A percentile compares a stretch with the other conserved stretches of the same genome.
phyloP scores from a whole-genome alignment of 192 early-diverging fungal genomes.

The Dissophora globulifera region DNA sequence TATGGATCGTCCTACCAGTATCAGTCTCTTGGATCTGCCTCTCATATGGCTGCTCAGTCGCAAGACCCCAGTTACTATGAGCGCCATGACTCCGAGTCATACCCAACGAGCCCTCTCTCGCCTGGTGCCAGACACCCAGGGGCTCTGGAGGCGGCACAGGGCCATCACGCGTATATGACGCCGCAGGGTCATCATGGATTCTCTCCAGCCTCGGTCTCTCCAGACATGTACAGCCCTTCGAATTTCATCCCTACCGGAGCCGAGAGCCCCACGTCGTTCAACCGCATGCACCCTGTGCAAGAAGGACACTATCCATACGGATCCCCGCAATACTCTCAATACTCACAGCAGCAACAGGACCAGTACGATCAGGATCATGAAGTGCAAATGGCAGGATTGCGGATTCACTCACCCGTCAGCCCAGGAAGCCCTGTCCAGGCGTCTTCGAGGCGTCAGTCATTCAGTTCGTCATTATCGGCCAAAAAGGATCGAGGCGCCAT shows the following conservation, averaged over 20 bases:
- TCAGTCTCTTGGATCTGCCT: slow-evolving; percentile 42
- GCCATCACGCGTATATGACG: slow-evolving; percentile 17
- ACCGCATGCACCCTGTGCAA: slow-evolving; percentile 2
- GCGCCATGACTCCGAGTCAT: slow-evolving; percentile 29
- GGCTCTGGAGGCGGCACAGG: slow-evolving; percentile 11
- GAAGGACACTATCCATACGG: slow-evolving; percentile 31
- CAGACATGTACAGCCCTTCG: slow-evolving; percentile 42
- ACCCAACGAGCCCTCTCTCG: slow-evolving; percentile 40
- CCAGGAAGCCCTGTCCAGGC: slow-evolving; percentile 13
- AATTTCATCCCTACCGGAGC: slow-evolving; percentile 20
- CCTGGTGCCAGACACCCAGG: slow-evolving; percentile 18
- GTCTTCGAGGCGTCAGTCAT: slow-evolving; percentile 33
- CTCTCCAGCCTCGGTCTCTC: slow-evolving; percentile 33
- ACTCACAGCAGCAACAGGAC: slow-evolving; percentile 24
- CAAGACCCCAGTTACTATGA: slow-evolving; percentile 25
- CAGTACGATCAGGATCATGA: slow-evolving; percentile 40
- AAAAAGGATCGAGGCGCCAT: slow-evolving; percentile 27
- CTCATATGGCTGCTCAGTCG: slow-evolving; percentile 37
- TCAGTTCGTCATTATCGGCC: slow-evolving; percentile 31
- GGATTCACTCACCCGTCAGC: slow-evolving; percentile 42
- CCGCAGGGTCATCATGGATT: slow-evolving; percentile 46
- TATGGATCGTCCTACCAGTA: slow-evolving; percentile 47
- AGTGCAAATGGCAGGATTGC: slow-evolving; percentile 31
- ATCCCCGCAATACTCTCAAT: slow-evolving; percentile 32
- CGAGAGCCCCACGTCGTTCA: slow-evolving; percentile 14